phyloP scores from a whole-genome alignment of 257 asterid genomes.

The Fraxinus anomala region DNA sequence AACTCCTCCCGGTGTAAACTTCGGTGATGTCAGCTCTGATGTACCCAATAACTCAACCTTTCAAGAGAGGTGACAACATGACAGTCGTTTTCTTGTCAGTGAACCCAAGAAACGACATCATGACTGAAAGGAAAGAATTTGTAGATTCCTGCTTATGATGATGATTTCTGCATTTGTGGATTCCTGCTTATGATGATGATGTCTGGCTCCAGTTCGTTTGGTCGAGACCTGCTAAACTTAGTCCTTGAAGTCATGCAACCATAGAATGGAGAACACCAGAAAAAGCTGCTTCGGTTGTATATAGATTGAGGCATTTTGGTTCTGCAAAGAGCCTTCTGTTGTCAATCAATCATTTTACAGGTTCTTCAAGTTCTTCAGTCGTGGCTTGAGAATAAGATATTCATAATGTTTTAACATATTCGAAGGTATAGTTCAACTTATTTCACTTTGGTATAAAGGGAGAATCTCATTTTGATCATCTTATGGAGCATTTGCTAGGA shows the following conservation, averaged over 20 bases:
- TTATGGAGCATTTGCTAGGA: too few species aligned
- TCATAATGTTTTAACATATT: too few species aligned
- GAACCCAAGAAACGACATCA: conserved; percentile 51
- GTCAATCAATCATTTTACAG: conserved; percentile 44
- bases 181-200: conserved; percentile 49
- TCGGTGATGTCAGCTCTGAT: conserved; percentile 61
- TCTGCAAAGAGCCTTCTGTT: conserved; percentile 44
- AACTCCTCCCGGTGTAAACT: conserved; percentile 59
- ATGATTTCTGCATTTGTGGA: conserved; percentile 8
- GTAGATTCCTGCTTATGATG: neutral
- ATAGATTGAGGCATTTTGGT: conserved; percentile 48
- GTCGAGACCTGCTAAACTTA: conserved; percentile 47
- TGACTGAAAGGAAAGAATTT: conserved; percentile 43
- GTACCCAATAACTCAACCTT: conserved; percentile 48
- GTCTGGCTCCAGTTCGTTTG: conserved; percentile 48
- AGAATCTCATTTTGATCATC: neutral
- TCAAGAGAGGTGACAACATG: conserved; percentile 35
- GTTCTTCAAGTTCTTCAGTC: conserved; percentile 52
- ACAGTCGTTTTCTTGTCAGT: conserved; percentile 46
- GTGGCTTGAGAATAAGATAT: conserved; percentile 14
- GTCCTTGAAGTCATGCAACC: conserved; percentile 40
- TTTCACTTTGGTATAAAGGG: too few species aligned
- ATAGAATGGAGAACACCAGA: conserved; percentile 51
- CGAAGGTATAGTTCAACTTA: too few species aligned
- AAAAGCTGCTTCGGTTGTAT: conserved; percentile 40